These are phyloP conservation scores for Talaromyces nanjingensis DNA, from an alignment of 495 filamentous ascomycete genomes.

Conservation along the genomic window DNA sequence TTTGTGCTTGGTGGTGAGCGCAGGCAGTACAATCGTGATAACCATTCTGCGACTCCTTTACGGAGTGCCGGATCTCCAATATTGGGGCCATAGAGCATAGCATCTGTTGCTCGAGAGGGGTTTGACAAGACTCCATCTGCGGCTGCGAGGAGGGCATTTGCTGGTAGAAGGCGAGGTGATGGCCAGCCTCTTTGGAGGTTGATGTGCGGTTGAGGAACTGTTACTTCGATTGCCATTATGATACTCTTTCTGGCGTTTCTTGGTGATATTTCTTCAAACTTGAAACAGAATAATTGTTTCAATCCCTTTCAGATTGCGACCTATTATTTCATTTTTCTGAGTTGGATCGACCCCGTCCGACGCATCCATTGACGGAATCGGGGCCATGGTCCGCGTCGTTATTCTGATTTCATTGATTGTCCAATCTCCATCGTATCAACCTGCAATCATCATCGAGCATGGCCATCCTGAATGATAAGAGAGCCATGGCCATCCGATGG, in stretches of 20 bases:
- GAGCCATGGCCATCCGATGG: not conserved
- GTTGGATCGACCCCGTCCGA: not conserved
- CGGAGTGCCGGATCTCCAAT: constrained; percentile 49
- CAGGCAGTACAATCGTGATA: constrained; percentile 36
- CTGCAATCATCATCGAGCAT: not conserved
- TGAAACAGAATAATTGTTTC: not conserved
- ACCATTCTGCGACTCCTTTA: constrained; percentile 47
- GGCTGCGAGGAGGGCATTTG: not conserved
- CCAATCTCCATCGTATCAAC: not conserved
- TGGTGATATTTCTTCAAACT: not conserved
- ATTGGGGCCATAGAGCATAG: constrained; percentile 54
- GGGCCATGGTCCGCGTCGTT: not conserved
- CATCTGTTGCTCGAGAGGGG: constrained; percentile 30
- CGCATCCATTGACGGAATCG: not conserved
- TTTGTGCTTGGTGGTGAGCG: not conserved
- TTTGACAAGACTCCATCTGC: not conserved
- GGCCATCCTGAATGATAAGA: not conserved
- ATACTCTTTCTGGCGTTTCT: not conserved
- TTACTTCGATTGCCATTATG: not conserved
- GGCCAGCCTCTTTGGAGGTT: not conserved
- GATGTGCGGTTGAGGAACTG: not conserved
- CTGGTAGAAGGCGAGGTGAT: not conserved
- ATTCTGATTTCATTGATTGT: not conserved
- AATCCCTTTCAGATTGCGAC: not conserved
- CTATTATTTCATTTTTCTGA: not conserved